Evolutionary conservation across 2,329 filamentous ascomycete species (phyloP), one percentile per base, ranked within the genome.

Genomic region (Dothistroma pini): DNA sequence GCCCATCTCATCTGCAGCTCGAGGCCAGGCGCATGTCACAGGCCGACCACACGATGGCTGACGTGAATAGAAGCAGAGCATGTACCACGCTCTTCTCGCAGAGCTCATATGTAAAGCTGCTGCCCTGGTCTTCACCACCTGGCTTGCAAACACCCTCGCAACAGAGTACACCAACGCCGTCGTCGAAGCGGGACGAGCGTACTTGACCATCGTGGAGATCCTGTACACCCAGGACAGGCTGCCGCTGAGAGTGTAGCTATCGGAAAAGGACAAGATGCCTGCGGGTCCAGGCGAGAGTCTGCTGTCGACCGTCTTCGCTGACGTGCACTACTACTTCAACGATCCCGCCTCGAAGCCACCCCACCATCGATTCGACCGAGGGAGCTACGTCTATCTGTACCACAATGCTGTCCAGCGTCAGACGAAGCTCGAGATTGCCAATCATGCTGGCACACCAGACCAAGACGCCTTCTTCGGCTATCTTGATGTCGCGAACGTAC

Each of bases 321-420:
- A 93, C 71, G 74, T 92, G 57, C 90, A 93, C 74, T 93, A 92
- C 75, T 91, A 86, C 75, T 91, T 92, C 76, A 83, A 84, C 29
- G 82, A 86, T n/a, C 86, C 87, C 2, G 81, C 81, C 6, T 80
- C 82, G 59, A 86, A 83, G 59, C 89, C 89, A 32, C 85, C 82
- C n/a, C 90, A 93, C 74, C 88, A 93, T 75, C 86, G 89, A 56
- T 93, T 93, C 74, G 87, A 91, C 75, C 89, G 89, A 74, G 84
- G 86, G 52, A 92, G 89, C 8, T 93, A 93, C 73, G 83, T 93
- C 60, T 93, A 93, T 72, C 79, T 93, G 6, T 92, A 91, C 73
- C 88, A 92, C 74, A 89, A 90, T 72, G 83, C 88, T 12, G 80
- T 79, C 63, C 84, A 87, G 67, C 81, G 85, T 63, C 82, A 85